These are phyloP conservation scores for Asclepias syriaca DNA, from an alignment of 257 asterid species.

Conservation along the genomic window DNA sequence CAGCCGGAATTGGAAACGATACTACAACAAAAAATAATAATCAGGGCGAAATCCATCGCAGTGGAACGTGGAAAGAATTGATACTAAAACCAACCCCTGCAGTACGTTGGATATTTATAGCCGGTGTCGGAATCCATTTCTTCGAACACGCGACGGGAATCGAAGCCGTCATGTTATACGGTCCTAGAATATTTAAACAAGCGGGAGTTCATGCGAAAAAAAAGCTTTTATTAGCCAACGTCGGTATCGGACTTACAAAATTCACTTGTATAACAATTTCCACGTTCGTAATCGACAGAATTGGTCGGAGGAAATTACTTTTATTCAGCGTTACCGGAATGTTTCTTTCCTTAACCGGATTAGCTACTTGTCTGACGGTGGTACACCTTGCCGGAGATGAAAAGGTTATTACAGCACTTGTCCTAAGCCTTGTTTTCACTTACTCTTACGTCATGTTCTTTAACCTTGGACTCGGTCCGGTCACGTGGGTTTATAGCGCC, in stretches of 20 bases:
- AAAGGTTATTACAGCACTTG: slow-evolving; percentile 44
- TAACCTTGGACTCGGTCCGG: slow-evolving; percentile 67
- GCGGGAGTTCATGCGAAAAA: slow-evolving; percentile 46
- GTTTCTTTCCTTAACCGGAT: slow-evolving; percentile 43
- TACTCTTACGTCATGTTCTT: slow-evolving; percentile 49
- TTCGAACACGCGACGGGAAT: slow-evolving; percentile 68
- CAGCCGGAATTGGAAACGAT: slow-evolving; percentile 41
- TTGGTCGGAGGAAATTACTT: slow-evolving; percentile 54
- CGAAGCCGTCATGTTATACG: slow-evolving; percentile 61
- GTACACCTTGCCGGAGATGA: slow-evolving; percentile 26
- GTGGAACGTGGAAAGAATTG: slow-evolving; percentile 42
- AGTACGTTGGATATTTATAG: slow-evolving; percentile 51
- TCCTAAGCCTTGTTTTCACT: slow-evolving; percentile 41
- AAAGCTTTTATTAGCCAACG: slow-evolving; percentile 44
- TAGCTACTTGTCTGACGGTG: slow-evolving; percentile 48
- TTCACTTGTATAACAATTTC: slow-evolving; percentile 42
- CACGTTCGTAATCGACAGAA: slow-evolving; percentile 47
- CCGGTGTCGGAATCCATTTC: slow-evolving; percentile 62
- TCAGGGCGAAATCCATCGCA: slow-evolving; percentile 9
- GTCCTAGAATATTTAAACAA: slow-evolving; percentile 49
- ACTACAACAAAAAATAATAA: slow-evolving; percentile 20
- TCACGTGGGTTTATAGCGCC: slow-evolving; percentile 79
- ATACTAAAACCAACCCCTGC: slow-evolving; percentile 39
- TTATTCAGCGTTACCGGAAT: slow-evolving; percentile 50
- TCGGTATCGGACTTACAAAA: slow-evolving; percentile 61